Base-by-base conservation (phyloP, 352 stramenopile genomes). In the Phytopythium mirpurense region DNA sequence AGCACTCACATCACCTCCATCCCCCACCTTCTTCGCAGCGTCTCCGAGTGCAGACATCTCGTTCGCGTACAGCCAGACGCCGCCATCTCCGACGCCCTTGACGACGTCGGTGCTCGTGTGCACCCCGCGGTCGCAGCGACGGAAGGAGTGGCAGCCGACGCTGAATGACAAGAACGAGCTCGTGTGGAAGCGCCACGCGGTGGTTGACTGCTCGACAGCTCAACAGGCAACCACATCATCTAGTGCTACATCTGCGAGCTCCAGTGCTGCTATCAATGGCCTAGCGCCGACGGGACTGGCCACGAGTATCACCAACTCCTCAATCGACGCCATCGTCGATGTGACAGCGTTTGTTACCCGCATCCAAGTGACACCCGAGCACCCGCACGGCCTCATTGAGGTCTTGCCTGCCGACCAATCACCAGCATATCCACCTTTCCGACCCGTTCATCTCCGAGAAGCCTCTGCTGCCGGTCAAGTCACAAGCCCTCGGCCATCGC, bases 341-440 rank as follows among this genome's bases (percentile, higher is more conserved):
- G 38, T 63, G 15, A 83, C 72, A 11, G 63, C 72, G 29, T 80
- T 83, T 31, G 70, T 83, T 29, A 62, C 54, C 2, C 69, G 66
- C 44, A 67, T 64, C 35, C 18, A 57, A 23, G 40, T 58, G 31
- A 54, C 60, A 3, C 23, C 27, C 9, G 54, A 62, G n/a, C 51
- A 65, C 24, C 58, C 59, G 5, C 60, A 71, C 32, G 61, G 63
- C 2, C 44, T 35, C 12, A 49, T 80, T 12, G 21, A 45, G 14
- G 37, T 80, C 29, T 51, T 63, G 9, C 26, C 59, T 0, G 72
- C 72, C 3, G 57, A 70, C 9, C 54, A 65, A 19, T 62, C 69
- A 14, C 51, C 38, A n/a, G 70, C 78, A 11, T 76, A 75, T 40
- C 56, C 59, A 12, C 55, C 65, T 12, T 48, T 50, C 9, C 23